Evolutionary conservation across 2,329 filamentous ascomycete species (phyloP), one percentile per base, ranked within the genome.

Genomic region (Fusarium nelsonii): DNA sequence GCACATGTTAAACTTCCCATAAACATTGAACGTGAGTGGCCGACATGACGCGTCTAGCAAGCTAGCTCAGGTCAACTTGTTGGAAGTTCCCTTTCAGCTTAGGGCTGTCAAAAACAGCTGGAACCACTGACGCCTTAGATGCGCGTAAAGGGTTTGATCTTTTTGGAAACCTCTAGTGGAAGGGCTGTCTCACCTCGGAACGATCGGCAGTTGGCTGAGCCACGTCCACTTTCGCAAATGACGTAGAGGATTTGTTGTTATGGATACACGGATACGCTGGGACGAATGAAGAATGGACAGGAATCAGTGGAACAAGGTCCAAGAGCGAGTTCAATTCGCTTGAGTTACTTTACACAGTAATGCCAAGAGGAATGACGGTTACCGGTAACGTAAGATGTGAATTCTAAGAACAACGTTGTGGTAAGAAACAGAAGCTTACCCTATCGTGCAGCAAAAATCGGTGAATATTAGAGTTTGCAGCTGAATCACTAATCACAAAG

Each of bases 121-220:
- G 23, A 7, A 20, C 23, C 32, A 18, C 18, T 28, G 8, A 2
- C 3, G 2, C 3, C 10, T 7, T 10, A 4, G 10, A 15, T 8
- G 26, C 8, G 8, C 9, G 15, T 18, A 20, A n/a, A 39, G 12
- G 18, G 8, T 3, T 11, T 3, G 16, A 10, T 8, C 36, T 12
- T 49, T 49, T 49, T 36, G 34, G 37, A 8, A 23, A 9, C 28
- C 26, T 18, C 11, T 20, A 26, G 41, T 16, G 16, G 26, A 18
- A 30, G 16, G 18, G 5, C 1, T 9, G 40, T 46, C 40, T 15
- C n/a, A 36, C 33, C 11, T 49, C 52, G 52, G 52, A 48, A 48
- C 52, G 20, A 33, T 28, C 52, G 52, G 52, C 52, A 49, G n/a
- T 20, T 28, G n/a, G 30, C 52, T 48, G 36, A 55, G 52, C 52